These are phyloP conservation scores for Diaporthe velutina DNA, from an alignment of 2,329 filamentous ascomycete genomes.

Conservation along the genomic window DNA sequence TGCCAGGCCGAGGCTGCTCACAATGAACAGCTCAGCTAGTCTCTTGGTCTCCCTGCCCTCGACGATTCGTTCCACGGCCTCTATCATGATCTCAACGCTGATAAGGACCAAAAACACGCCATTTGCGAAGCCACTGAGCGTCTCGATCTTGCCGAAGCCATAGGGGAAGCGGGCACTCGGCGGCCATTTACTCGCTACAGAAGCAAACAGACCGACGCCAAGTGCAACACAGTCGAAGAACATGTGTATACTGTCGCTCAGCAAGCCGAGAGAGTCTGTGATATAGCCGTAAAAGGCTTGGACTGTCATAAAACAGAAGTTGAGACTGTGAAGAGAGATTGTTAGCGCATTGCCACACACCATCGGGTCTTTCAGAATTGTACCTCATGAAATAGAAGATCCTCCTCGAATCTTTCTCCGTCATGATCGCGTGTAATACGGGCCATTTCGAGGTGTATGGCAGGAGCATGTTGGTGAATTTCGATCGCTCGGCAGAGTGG, in stretches of 20 bases:
- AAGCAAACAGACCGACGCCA: conserved; percentile 88
- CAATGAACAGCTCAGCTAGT: conserved; percentile 87
- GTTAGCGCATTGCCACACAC: conserved; percentile 11
- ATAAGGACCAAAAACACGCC: conserved; percentile 96
- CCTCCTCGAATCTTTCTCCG: conserved; percentile 90
- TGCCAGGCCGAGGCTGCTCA: conserved; percentile 86
- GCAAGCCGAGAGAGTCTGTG: conserved; percentile 92
- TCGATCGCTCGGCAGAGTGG: conserved; percentile 68
- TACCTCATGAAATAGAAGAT: conserved; percentile 98
- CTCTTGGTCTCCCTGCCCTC: conserved; percentile 88
- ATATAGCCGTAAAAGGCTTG: conserved; percentile 95
- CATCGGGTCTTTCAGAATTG: conserved; percentile 47
- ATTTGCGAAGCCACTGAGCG: conserved; percentile 94
- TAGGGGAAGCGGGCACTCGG: conserved; percentile 91
- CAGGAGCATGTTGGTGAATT: conserved; percentile 80
- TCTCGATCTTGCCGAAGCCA: conserved; percentile 97
- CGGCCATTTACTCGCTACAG: conserved; percentile 97
- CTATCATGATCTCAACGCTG: conserved; percentile 95
- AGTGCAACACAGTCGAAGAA: conserved; percentile 97
- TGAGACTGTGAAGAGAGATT: conserved; percentile 71
- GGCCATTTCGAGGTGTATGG: conserved; percentile 78
- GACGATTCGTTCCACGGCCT: conserved; percentile 88
- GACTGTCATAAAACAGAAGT: conserved; percentile 94
- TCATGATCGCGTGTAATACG: conserved; percentile 85
- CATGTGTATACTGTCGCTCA: conserved; percentile 99